These are phyloP conservation scores for Globisporangium perplexum DNA, from an alignment of 352 stramenopile species.

Conservation along the genomic window DNA sequence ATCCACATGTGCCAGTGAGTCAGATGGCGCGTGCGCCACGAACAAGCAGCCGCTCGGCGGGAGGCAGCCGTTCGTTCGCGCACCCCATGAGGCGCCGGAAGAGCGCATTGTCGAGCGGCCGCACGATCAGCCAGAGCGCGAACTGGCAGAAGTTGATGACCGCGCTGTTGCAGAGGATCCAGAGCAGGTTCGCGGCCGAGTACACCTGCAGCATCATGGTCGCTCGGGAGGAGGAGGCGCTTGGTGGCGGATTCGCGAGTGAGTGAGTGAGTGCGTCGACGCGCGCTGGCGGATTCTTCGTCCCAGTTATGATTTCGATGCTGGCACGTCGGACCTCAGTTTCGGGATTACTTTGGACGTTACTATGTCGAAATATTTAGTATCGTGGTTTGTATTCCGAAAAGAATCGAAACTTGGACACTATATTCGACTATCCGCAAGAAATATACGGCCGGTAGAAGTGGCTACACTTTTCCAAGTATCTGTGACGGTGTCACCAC, in stretches of 20 bases:
- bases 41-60: no score
- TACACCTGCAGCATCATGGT: constrained; percentile 59
- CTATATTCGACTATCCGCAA: background rate
- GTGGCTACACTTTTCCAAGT: no score
- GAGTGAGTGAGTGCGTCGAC: background rate
- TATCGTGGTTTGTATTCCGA: background rate
- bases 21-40: no score
- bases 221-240: background rate
- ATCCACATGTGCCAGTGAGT: background rate
- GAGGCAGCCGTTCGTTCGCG: no score
- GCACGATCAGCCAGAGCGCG: constrained; percentile 76
- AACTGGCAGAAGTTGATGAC: constrained; percentile 80
- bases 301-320: background rate
- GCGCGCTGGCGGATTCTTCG: background rate
- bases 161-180: constrained; percentile 78
- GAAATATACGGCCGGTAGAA: background rate
- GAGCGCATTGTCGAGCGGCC: constrained; percentile 73
- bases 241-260: background rate
- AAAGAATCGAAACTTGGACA: background rate
- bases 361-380: background rate
- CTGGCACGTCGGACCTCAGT: background rate
- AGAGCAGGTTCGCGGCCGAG: constrained; percentile 76
- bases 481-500: no score
- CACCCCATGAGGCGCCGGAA: constrained; percentile 80
- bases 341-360: background rate